Base-by-base conservation (phyloP, 192 early-diverging fungal genomes). In the Pilaira anomala region DNA sequence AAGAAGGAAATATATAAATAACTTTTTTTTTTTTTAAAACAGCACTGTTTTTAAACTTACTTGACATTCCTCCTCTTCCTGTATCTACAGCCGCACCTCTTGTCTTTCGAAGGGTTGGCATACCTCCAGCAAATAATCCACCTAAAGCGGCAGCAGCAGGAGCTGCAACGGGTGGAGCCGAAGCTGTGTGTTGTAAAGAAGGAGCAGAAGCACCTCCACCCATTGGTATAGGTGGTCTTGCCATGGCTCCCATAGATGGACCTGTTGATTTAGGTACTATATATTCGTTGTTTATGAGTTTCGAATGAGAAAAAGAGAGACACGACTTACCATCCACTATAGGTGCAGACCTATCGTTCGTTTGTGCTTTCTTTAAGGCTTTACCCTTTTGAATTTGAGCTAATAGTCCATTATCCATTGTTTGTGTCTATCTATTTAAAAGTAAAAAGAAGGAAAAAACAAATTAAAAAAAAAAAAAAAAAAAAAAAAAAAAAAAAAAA, bases 301-400 rank as follows among this genome's bases (percentile, higher is more conserved):
- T 33, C 30, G 33, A 9, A 21, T 36, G 14, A 11, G 0, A 13
- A 16, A 26, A 11, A 22, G 1, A 14, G 7, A 16, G 44, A 16
- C 1, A 40, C 18, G 3, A 48, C 71, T 72, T 75, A 80, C 76
- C 64, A 29, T 52, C 72, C 14, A 87, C 50, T 29, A 70, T 8
- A 16, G 88, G 85, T 3, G 72, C 78, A 7, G 91, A 88, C 26
- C 86, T 80, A 68, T 93, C 91, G 51, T 87, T 89, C 4, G 91
- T 93, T 36, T 76, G 66, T 16, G 86, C 51, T 69, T 90, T 89
- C 45, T 87, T 87, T 24, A 93, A 81, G 49, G 41, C 62, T 48
- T 70, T 79, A 33, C 91, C 91, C 52, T 82, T 62, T 64, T 93
- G 91, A 68, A 93, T 93, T 66, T 90, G 85, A 33, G 68, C 40